Conservation (phyloP, 1,284 basidiomycete genomes). For the Mycena sp. region DNA sequence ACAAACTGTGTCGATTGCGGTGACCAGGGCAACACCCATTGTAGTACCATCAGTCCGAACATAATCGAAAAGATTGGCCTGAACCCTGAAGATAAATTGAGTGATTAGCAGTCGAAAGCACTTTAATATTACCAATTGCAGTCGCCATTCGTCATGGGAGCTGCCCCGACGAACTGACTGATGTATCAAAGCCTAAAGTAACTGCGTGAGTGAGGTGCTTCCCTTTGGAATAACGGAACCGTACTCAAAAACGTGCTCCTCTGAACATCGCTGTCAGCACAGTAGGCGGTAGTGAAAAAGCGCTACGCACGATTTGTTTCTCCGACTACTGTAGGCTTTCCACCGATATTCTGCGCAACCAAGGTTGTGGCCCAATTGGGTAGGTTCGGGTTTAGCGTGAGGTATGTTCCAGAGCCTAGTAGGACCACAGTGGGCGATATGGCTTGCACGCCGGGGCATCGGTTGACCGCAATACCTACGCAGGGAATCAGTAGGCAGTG, state of each 20-base stretch:
- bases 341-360: neutral
- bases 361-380: no score
- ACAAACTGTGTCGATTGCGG: slow-evolving; percentile 8
- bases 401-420: neutral
- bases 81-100: neutral
- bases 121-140: slow-evolving; percentile 4
- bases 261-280: neutral
- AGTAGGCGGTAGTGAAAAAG: neutral
- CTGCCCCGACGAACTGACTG: neutral
- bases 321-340: neutral
- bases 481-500: neutral
- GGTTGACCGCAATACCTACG: neutral
- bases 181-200: slow-evolving; percentile 18
- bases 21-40: slow-evolving; percentile 1
- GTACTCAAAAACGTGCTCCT: slow-evolving; percentile 25
- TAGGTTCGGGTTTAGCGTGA: no score
- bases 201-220: neutral
- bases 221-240: no score
- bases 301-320: slow-evolving; percentile 1
- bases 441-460: neutral
- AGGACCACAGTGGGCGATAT: neutral
- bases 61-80: slow-evolving; percentile 4
- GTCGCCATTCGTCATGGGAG: neutral
- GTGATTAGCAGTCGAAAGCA: neutral
- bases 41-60: neutral